Evolutionary conservation across 768 basidiomycete species (phyloP), one percentile per base, ranked within the genome.

Genomic region (Xerocomellus amylosporus): DNA sequence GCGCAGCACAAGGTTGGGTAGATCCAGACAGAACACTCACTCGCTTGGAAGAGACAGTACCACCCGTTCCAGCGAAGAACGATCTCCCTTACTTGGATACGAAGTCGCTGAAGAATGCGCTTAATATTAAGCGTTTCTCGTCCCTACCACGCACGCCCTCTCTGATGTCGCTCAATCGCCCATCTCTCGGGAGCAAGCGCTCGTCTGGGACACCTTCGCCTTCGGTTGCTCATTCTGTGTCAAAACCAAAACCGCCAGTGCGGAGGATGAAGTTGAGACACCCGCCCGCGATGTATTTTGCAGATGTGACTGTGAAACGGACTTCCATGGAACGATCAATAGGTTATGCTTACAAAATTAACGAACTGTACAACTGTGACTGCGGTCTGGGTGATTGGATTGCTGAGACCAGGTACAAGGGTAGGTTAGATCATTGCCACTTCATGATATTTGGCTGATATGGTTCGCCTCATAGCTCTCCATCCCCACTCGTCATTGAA

Each of bases 361-460:
- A 91, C 63, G 90, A 93, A 65, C 69, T 95, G 19, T 82, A 83
- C 51, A 74, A 77, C 56, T 84, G 82, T 63, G 88, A 92, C 62
- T 87, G 87, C 60, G 90, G 92, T 31, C 71, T 94, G 49, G 73
- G 74, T 19, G 84, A 87, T n/a, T 95, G 93, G 93, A 71, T 92
- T 24, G 59, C 73, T 37, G 78, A 80, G 52, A 78, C 79, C 51
- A 80, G 72, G 58, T 71, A 75, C 50, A 77, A 79, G 77, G 79
- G 90, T 88, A 61, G 24, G 58, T 54, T 41, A 26, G 7, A 42
- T 43, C 26, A 24, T 56, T 17, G 4, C 41, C n/a, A 38, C 28
- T 42, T 34, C 8, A 8, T 26, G 15, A 50, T 28, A 57, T 41
- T 38, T 49, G 30, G 40, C 50, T 56, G 48, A 60, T 48, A 12